Evolutionary conservation across 441 rosid genomes (phyloP), one percentile per base, ranked within the genome.

Genomic region (Capsella rubella): DNA sequence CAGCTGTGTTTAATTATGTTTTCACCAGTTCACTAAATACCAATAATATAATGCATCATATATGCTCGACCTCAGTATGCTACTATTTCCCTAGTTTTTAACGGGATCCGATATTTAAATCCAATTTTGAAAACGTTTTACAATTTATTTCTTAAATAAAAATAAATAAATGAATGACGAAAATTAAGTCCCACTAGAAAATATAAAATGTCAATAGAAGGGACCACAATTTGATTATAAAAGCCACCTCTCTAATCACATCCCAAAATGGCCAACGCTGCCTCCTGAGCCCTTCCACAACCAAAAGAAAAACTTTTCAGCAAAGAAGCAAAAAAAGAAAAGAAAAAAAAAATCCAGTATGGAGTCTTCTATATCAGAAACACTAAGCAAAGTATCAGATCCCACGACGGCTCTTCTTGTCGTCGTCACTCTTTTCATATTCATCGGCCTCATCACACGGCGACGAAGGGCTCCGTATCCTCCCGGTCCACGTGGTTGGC

Each of bases 401-500:
- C 80, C 76, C 63, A 56, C 81, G 3, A 68, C 79, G 75, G 37
- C 79, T 37, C 47, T 86, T 42, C 39, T 84, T 54, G 27, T 85
- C 35, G 25, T 66, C 11, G 8, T 81, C 50, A 84, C 93, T 18
- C 32, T 82, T 8, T 54, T 90, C 29, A 31, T 86, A 45, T 73
- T 92, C 10, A 50, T 90, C 3, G 78, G 83, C 21, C 64, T 86
- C 10, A 28, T 75, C 69, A 63, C 78, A 12, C 76, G 79, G 5
- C 64, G 74, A 16, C 76, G 85, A 54, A 82, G 85, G 4, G 63
- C 73, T 49, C 76, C 89, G 0, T 91, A 79, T 51, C 99, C 99
- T 1, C 98, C 97, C 3, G 97, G 97, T 6, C 99, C 99, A 0
- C 85, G 76, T 69, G 99, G 99, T 13, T 64, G 84, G 35, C 98